Evolutionary conservation across 805 yeast species (phyloP).

Genomic region (Scheffersomyces lignosus): DNA sequence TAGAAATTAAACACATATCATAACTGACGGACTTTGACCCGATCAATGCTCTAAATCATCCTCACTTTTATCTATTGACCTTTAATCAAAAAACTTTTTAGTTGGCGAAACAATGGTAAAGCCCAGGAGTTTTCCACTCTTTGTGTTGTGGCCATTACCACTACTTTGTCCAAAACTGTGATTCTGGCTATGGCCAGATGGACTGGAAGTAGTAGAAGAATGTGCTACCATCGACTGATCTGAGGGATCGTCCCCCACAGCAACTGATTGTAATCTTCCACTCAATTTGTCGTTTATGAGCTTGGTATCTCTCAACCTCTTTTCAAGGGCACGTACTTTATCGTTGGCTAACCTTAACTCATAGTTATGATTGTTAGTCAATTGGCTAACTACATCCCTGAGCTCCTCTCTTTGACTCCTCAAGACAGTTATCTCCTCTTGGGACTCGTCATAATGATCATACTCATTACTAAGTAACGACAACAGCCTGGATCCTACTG

Average conservation of each 20-base stretch:
- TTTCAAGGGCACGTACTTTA: constrained; percentile 32
- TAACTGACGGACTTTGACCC: too few relatives aligned
- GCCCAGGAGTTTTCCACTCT: constrained; percentile 41
- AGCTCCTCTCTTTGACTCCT: constrained; percentile 41
- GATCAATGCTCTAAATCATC: too few relatives aligned
- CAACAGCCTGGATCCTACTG: constrained; percentile 4
- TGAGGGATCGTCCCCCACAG: too few relatives aligned
- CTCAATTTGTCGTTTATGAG: constrained; percentile 35
- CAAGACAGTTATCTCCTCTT: constrained; percentile 8
- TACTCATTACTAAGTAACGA: constrained; percentile 7
- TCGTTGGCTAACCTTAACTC: constrained; percentile 38
- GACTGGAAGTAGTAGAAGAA: too few relatives aligned
- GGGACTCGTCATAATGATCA: constrained; percentile 11
- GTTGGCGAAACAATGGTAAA: constrained; percentile 37
- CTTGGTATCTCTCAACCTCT: constrained; percentile 28
- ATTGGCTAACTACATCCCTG: constrained; percentile 38
- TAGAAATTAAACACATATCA: too few relatives aligned
- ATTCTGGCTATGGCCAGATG: too few relatives aligned
- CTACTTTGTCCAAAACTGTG: too few relatives aligned
- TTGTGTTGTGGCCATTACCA: constrained; percentile 6
- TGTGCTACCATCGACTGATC: too few relatives aligned
- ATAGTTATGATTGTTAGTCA: constrained; percentile 34
- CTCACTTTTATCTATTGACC: too few relatives aligned
- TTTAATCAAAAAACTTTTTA: constrained; percentile 17
- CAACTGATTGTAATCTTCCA: constrained; percentile 13